A percentile compares a stretch with the other conserved stretches of the same genome.
phyloP scores from a whole-genome alignment of 208 protist species.

The Leishmania gerbilli region DNA sequence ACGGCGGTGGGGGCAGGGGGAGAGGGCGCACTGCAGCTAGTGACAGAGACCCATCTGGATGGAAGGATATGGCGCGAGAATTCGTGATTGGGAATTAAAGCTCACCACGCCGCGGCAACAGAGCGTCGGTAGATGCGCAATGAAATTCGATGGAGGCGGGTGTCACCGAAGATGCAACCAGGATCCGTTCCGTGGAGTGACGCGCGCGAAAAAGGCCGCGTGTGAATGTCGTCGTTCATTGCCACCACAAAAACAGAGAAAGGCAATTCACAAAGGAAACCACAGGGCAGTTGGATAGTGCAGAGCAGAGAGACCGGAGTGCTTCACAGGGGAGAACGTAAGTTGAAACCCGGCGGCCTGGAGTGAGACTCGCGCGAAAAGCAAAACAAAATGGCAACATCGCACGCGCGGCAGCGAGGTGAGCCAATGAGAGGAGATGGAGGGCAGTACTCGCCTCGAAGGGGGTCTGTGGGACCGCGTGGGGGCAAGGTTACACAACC shows the following conservation, averaged over 20 bases:
- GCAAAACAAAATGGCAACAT: background rate
- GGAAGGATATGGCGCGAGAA: background rate
- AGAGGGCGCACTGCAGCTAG: background rate
- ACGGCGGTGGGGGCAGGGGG: background rate
- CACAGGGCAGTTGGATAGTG: background rate
- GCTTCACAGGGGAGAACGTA: background rate
- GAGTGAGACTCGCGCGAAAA: background rate
- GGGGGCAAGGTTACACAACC: background rate
- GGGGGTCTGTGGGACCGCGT: background rate
- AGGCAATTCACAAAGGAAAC: background rate
- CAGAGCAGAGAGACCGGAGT: background rate
- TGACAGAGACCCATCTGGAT: background rate
- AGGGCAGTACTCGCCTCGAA: background rate
- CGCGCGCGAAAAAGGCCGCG: background rate
- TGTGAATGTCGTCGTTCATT: background rate
- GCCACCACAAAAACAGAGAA: background rate
- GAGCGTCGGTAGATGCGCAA: background rate
- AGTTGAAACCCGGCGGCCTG: background rate
- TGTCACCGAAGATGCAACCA: background rate
- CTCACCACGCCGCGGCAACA: background rate
- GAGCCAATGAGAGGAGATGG: background rate
- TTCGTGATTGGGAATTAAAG: background rate
- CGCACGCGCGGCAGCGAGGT: background rate
- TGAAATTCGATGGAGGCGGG: background rate
- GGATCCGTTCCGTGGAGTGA: background rate